These are phyloP conservation scores for Colletotrichum sp. DNA, from an alignment of 2,329 filamentous ascomycete species.

Conservation along the genomic window DNA sequence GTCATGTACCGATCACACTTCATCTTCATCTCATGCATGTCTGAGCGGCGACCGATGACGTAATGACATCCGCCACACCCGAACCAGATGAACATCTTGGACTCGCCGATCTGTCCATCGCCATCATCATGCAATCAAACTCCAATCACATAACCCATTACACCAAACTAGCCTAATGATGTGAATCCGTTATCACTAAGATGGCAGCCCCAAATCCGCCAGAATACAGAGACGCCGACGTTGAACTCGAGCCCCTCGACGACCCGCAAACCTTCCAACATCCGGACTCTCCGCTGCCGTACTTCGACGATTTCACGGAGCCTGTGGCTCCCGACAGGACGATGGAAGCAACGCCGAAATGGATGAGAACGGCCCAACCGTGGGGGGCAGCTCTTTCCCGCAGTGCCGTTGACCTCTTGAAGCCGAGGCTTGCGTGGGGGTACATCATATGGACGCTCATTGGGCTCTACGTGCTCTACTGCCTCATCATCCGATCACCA, in stretches of 20 bases:
- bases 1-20: neutral
- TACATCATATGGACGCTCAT: slow-evolving; percentile 34
- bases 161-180: neutral
- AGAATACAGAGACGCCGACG: slow-evolving; percentile 1
- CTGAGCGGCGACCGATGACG: neutral
- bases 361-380: slow-evolving; percentile 2
- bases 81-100: neutral
- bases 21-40: no score
- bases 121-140: neutral
- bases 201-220: neutral
- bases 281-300: slow-evolving; percentile 7
- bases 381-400: neutral
- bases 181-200: neutral
- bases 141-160: neutral
- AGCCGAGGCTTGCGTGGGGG: slow-evolving; percentile 36
- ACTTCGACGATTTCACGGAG: neutral
- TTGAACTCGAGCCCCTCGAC: slow-evolving; percentile 1
- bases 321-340: neutral
- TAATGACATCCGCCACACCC: neutral
- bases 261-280: neutral
- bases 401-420: slow-evolving; percentile 14
- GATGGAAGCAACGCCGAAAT: neutral
- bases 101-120: neutral
- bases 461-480: slow-evolving; percentile 41
- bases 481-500: slow-evolving; percentile 41